A percentile compares a stretch with the other conserved stretches of the same genome.
Conservation (phyloP, 2,329 filamentous ascomycete genomes). For the Herpotrichia juniperi region DNA sequence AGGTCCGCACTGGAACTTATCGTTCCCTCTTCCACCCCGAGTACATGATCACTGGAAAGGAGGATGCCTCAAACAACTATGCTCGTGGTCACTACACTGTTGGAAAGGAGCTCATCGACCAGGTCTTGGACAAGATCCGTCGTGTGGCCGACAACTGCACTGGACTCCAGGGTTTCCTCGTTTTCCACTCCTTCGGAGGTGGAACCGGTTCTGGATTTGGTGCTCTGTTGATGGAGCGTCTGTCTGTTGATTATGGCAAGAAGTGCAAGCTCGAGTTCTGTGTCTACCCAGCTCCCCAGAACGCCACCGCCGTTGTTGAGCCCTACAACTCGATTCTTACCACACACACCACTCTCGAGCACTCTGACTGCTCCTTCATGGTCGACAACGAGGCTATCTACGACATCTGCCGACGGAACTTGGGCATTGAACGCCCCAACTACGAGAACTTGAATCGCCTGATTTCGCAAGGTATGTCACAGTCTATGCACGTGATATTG, state of each 20-base stretch:
- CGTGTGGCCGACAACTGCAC: constrained; percentile 95
- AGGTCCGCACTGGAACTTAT: constrained; percentile 97
- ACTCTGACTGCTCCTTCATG: constrained; percentile 99
- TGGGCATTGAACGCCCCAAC: constrained; percentile 95
- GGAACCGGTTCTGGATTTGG: constrained; percentile 99
- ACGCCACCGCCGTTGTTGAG: constrained; percentile 96
- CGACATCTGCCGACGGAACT: constrained; percentile 97
- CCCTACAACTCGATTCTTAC: constrained; percentile 99
- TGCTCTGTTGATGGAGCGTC: constrained; percentile 97
- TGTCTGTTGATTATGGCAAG: constrained; percentile 99
- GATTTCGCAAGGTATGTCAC: constrained; percentile 84
- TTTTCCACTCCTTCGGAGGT: constrained; percentile 99
- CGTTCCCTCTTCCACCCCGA: constrained; percentile 97
- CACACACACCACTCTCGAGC: constrained; percentile 98
- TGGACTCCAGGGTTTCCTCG: constrained; percentile 97
- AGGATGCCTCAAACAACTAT: constrained; percentile 99
- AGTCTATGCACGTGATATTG: neutral
- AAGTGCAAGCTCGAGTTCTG: constrained; percentile 99
- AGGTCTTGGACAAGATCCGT: constrained; percentile 96
- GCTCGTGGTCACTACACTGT: constrained; percentile 99
- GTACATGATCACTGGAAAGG: constrained; percentile 99
- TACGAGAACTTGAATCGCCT: constrained; percentile 99
- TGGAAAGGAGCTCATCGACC: constrained; percentile 98
- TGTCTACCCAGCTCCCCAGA: constrained; percentile 97
- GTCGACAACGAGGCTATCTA: constrained; percentile 99